These are phyloP conservation scores for Penicillium arizonense DNA, from an alignment of 495 filamentous ascomycete genomes.

Conservation along the genomic window DNA sequence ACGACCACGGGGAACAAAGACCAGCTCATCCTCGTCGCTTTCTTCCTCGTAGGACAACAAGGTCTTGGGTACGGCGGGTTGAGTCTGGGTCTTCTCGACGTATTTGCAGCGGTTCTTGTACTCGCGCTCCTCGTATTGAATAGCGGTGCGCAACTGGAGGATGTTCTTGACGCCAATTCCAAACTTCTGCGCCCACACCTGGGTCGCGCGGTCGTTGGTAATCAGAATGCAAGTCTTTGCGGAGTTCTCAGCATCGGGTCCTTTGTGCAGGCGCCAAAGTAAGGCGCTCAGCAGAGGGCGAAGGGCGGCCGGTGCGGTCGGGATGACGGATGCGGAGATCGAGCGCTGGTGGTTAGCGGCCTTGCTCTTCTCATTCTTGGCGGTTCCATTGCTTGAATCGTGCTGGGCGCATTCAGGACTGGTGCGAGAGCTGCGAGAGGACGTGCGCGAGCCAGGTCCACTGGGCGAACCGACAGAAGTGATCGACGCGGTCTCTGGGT, in stretches of 20 bases:
- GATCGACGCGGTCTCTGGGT: constrained; percentile 44
- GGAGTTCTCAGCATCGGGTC: constrained; percentile 37
- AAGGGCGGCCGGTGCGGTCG: constrained; percentile 41
- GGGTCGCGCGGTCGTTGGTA: constrained; percentile 56
- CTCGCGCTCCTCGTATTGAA: constrained; percentile 59
- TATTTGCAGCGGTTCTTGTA: constrained; percentile 55
- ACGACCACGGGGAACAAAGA: constrained; percentile 51
- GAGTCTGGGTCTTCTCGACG: constrained; percentile 42
- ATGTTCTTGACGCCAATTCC: constrained; percentile 59
- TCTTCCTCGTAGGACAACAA: constrained; percentile 47
- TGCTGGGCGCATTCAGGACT: constrained; percentile 46
- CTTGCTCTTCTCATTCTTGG: constrained; percentile 23
- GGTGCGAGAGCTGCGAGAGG: constrained; percentile 50
- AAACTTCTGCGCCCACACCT: constrained; percentile 58
- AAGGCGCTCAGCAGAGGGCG: constrained; percentile 61
- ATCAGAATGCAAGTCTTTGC: constrained; percentile 52
- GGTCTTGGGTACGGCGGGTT: constrained; percentile 36
- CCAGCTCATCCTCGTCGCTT: constrained; percentile 60
- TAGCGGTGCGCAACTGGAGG: constrained; percentile 56
- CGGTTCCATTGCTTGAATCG: constrained; percentile 21
- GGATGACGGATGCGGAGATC: constrained; percentile 34
- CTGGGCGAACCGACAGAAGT: constrained; percentile 51
- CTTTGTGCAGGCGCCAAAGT: constrained; percentile 58
- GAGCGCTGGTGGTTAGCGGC: constrained; percentile 35
- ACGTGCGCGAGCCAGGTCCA: constrained; percentile 42